Evolutionary conservation across 2,329 filamentous ascomycete species (phyloP), one percentile per base, ranked within the genome.

Genomic region (Ceratocystis diversiconidia): DNA sequence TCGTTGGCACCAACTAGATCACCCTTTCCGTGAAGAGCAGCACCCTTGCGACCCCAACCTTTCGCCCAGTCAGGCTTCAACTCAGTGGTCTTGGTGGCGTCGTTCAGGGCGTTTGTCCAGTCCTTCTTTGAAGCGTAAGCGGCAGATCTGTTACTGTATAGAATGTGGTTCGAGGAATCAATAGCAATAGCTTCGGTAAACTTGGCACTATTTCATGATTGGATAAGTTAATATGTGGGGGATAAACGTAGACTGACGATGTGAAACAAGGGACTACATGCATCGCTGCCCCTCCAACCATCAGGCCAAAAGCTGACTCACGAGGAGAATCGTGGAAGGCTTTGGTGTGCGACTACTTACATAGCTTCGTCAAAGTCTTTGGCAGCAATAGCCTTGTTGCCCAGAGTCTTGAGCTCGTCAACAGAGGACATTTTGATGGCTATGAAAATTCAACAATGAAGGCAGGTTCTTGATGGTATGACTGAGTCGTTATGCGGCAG

Each of bases 21-120:
- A 63, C 92, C 90, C 68, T 86, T 79, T 59, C 94, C 94, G 75
- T 96, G 94, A 43, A 92, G 81, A 65, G 94, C 94, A 69, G 91
- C 87, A 70, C 92, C 94, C 76, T 96, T 96, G 68, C 94, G 86
- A 67, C 89, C 87, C 88, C 90, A 96, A 70, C 94, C 94, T 79
- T 97, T 97, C 68, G 90, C 86, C 94, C 94, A 99, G 80, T 97
- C 94, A 12, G 92, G 88, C 81, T 99, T 97, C 75, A 99, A 80
- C 77, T 95, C 85, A 65, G 88, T 95, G 2, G 90, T 94, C 82
- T 96, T 96, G 73, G 87, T 87, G 66, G 94, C 94, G 80, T 99
- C 94, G 69, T 88, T 82, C 30, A 97, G 79, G 22, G 94, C 94
- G 70, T 87, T 83, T 69, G 88, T 80, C 81, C 89, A 99, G 67